Conservation (phyloP, 83 land plant genomes). For the Picea abies region DNA sequence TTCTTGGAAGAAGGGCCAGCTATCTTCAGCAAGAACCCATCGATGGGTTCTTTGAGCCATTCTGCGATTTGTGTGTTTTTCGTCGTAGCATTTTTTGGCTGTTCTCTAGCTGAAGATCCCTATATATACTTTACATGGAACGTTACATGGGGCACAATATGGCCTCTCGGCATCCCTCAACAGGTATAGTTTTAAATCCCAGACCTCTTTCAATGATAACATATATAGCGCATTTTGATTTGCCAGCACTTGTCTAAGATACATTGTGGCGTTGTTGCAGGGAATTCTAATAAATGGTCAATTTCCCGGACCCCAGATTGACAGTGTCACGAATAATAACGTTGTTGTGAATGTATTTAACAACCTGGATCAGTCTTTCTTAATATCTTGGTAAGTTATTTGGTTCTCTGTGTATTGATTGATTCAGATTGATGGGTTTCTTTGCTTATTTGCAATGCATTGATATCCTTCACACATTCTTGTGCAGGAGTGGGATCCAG, state of each 20-base stretch:
- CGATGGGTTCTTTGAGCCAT: no score
- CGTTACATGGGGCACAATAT: background rate
- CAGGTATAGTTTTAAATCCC: no score
- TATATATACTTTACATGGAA: constrained; percentile 51
- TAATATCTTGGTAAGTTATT: constrained; percentile 26
- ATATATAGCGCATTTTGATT: no score
- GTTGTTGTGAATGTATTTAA: constrained; percentile 44
- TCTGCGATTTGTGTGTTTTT: background rate
- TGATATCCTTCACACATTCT: background rate
- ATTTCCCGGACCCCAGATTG: constrained; percentile 43
- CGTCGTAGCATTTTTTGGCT: constrained; percentile 7
- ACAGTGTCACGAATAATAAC: constrained; percentile 45
- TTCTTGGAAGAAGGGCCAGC: no score
- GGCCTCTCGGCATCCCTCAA: constrained; percentile 16
- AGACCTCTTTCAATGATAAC: no score
- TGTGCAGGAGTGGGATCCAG: constrained; percentile 58
- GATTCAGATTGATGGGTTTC: background rate
- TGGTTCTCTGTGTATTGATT: background rate
- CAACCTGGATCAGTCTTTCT: constrained; percentile 35
- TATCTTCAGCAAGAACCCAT: no score
- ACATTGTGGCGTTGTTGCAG: constrained; percentile 13
- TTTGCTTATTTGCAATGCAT: background rate
- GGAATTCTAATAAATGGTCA: constrained; percentile 47
- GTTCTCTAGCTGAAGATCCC: constrained; percentile 36
- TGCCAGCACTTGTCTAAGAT: no score